Percentiles rank a stretch among this genome's conserved stretches.
phyloP scores from a whole-genome alignment of 768 basidiomycete species.

The Pholiota molesta region DNA sequence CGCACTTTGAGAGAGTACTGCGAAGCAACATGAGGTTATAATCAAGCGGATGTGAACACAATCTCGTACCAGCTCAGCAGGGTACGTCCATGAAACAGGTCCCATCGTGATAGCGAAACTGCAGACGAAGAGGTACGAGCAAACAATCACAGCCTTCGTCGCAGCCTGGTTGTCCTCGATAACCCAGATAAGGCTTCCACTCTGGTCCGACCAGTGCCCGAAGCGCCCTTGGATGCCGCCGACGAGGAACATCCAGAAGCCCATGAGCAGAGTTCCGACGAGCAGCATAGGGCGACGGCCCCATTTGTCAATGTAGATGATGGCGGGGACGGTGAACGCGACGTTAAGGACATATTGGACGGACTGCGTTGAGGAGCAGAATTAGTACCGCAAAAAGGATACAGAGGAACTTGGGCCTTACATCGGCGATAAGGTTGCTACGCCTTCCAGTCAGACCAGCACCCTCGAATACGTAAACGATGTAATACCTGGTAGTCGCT shows the following conservation, averaged over 20 bases:
- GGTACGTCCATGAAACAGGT: slow-evolving; percentile 77
- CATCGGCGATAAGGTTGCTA: slow-evolving; percentile 72
- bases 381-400: neutral
- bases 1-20: slow-evolving; percentile 65
- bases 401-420: slow-evolving; percentile 19
- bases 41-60: neutral
- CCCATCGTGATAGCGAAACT: slow-evolving; percentile 77
- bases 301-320: slow-evolving; percentile 75
- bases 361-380: slow-evolving; percentile 44
- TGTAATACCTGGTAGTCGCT: slow-evolving; percentile 49
- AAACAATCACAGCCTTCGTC: slow-evolving; percentile 76
- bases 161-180: slow-evolving; percentile 55
- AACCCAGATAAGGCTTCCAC: slow-evolving; percentile 44
- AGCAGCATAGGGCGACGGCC: slow-evolving; percentile 79
- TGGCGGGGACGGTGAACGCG: slow-evolving; percentile 48
- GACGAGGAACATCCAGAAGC: slow-evolving; percentile 77
- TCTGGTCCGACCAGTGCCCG: slow-evolving; percentile 60
- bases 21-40: neutral
- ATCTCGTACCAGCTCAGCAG: slow-evolving; percentile 56
- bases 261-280: slow-evolving; percentile 67
- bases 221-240: slow-evolving; percentile 73
- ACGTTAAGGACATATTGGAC: slow-evolving; percentile 66
- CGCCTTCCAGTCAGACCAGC: slow-evolving; percentile 77
- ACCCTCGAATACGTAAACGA: slow-evolving; percentile 74
- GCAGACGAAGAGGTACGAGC: slow-evolving; percentile 78